A percentile compares a stretch with the other conserved stretches of the same genome.
Evolutionary conservation across 768 basidiomycete species (phyloP).

Genomic region (Wakefieldia striispora): DNA sequence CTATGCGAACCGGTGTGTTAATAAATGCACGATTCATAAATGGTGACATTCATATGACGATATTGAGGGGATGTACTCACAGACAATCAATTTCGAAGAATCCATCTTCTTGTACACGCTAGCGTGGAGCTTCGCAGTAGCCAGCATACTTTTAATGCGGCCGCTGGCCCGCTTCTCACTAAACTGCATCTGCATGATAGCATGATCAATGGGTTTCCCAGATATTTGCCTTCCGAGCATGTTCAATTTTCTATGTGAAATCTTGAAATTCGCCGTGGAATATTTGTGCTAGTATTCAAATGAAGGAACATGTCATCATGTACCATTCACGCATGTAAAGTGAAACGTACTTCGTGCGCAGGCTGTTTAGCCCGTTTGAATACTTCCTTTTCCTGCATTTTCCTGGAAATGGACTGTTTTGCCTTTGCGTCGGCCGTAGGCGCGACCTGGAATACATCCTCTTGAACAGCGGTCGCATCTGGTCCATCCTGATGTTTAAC

Average conservation of each 20-base stretch:
- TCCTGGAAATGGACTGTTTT: constrained; percentile 16
- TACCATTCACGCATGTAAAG: neutral
- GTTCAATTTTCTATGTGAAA: constrained; percentile 91
- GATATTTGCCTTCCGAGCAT: constrained; percentile 83
- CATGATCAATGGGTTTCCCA: constrained; percentile 89
- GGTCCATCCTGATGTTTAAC: constrained; percentile 35
- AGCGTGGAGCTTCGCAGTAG: constrained; percentile 84
- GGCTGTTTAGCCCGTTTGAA: constrained; percentile 21
- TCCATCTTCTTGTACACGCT: constrained; percentile 71
- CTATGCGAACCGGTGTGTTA: constrained; percentile 38
- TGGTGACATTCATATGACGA: neutral
- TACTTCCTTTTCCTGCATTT: constrained; percentile 8
- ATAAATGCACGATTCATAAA: neutral
- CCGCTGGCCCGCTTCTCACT: constrained; percentile 87
- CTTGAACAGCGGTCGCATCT: constrained; percentile 22
- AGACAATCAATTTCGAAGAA: constrained; percentile 70
- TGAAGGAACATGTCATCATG: constrained; percentile 6
- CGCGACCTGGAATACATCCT: constrained; percentile 44
- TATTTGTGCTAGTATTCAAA: constrained; percentile 72
- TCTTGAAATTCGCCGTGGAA: constrained; percentile 90
- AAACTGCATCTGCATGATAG: constrained; percentile 96
- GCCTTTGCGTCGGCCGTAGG: constrained; percentile 16
- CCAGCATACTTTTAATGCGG: constrained; percentile 86
- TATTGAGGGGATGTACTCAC: constrained; percentile 46
- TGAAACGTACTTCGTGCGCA: constrained; percentile 27